A percentile compares a stretch with the other conserved stretches of the same genome.
Conservation (phyloP, 495 filamentous ascomycete species). For the Beverwykella pulmonaria region DNA sequence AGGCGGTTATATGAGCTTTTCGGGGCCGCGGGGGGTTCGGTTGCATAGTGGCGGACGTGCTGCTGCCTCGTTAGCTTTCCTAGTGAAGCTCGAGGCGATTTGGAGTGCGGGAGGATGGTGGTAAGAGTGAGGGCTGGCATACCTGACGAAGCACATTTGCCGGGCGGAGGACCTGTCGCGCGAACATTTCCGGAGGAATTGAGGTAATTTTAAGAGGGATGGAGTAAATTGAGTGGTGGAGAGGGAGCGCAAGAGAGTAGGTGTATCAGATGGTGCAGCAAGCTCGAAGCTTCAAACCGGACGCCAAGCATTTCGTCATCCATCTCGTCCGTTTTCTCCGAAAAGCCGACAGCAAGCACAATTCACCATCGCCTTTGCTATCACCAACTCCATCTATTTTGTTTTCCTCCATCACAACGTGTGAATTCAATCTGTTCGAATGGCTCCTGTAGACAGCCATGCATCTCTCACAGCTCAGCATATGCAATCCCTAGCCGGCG, state of each 20-base stretch:
- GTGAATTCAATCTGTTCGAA: not conserved
- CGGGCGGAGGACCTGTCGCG: conserved; percentile 41
- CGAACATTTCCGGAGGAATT: conserved; percentile 40
- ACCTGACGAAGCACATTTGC: conserved; percentile 39
- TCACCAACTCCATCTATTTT: not conserved
- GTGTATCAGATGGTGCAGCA: not conserved
- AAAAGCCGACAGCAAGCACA: not conserved
- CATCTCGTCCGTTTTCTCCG: not conserved
- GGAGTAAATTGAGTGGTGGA: not conserved
- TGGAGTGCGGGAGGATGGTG: conserved; percentile 1
- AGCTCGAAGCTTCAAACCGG: conserved; percentile 2
- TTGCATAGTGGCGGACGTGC: conserved; percentile 49
- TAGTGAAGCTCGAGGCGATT: conserved; percentile 16
- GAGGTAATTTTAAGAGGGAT: conserved; percentile 2
- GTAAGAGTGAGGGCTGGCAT: conserved; percentile 8
- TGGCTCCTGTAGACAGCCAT: not conserved
- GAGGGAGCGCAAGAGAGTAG: not conserved
- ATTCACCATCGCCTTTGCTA: too few species aligned
- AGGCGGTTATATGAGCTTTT: conserved; percentile 35
- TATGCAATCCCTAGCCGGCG: too few species aligned
- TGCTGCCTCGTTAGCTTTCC: conserved; percentile 29
- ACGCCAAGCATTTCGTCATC: not conserved
- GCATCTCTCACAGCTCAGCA: too few species aligned
- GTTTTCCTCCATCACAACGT: not conserved
- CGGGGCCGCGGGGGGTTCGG: conserved; percentile 39